phyloP scores from a whole-genome alignment of 2,329 filamentous ascomycete species.

The Fusarium stilboides region DNA sequence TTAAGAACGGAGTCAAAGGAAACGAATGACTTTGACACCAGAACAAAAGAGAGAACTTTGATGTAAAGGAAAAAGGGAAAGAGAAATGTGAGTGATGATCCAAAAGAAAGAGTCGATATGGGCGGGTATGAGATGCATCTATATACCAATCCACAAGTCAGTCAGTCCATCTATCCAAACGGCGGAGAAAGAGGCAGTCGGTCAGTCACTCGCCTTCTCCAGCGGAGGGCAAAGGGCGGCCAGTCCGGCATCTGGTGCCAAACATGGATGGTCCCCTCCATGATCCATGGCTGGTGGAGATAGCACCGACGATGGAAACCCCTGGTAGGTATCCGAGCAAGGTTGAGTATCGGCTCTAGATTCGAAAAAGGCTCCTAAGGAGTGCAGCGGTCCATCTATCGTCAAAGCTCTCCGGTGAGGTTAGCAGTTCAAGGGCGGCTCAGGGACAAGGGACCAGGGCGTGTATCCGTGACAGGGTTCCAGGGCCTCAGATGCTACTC shows the following conservation, averaged over 20 bases:
- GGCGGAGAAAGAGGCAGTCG: slow-evolving; percentile 16
- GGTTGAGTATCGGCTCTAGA: slow-evolving; percentile 33
- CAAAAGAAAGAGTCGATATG: slow-evolving; percentile 36
- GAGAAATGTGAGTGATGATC: slow-evolving; percentile 48
- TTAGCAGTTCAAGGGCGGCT: slow-evolving; percentile 42
- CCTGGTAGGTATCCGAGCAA: slow-evolving; percentile 28
- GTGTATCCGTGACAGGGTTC: slow-evolving; percentile 19
- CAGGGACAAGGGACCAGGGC: slow-evolving; percentile 38
- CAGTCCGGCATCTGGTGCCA: slow-evolving; percentile 44
- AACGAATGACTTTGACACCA: slow-evolving; percentile 70
- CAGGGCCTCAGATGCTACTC: slow-evolving; percentile 22
- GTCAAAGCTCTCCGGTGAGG: slow-evolving; percentile 48
- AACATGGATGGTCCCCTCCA: slow-evolving; percentile 32
- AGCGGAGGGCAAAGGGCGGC: slow-evolving; percentile 38
- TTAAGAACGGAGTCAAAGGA: slow-evolving; percentile 60
- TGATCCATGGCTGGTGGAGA: slow-evolving; percentile 42
- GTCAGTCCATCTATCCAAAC: slow-evolving; percentile 20
- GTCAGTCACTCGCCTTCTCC: slow-evolving; percentile 4
- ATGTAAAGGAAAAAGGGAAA: slow-evolving; percentile 48
- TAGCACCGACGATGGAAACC: slow-evolving; percentile 37
- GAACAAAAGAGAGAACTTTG: slow-evolving; percentile 47
- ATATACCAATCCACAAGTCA: slow-evolving; percentile 47
- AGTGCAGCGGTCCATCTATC: slow-evolving; percentile 39
- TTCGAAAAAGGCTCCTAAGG: slow-evolving; percentile 28
- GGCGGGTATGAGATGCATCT: slow-evolving; percentile 47